Percentiles rank a stretch among this genome's conserved stretches.
These are phyloP conservation scores for Coprinopsis marcescibilis DNA, from an alignment of 768 basidiomycete species.

Conservation along the genomic window DNA sequence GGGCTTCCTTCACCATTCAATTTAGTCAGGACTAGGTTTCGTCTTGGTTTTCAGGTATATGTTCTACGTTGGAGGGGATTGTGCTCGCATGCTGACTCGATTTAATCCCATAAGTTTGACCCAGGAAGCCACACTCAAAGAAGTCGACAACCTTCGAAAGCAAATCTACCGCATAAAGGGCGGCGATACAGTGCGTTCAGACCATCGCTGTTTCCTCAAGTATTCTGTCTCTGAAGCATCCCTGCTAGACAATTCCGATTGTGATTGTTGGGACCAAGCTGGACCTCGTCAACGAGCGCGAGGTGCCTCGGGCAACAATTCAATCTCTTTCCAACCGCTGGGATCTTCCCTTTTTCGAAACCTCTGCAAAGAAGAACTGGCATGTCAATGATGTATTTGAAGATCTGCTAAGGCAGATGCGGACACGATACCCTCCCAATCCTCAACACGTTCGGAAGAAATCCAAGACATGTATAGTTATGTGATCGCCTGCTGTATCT, in stretches of 20 bases:
- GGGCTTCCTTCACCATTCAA: conserved; percentile 9
- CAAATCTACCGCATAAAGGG: conserved; percentile 80
- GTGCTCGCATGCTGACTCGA: neutral
- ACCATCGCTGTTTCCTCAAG: neutral
- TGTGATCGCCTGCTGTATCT: neutral
- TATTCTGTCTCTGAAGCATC: neutral
- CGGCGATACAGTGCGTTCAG: conserved; percentile 50
- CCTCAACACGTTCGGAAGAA: conserved; percentile 25
- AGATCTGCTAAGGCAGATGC: conserved; percentile 72
- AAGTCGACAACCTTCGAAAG: conserved; percentile 74
- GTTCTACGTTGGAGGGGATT: neutral
- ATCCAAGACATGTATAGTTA: conserved; percentile 4
- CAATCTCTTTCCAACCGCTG: conserved; percentile 59
- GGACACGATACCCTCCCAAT: conserved; percentile 52
- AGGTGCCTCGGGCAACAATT: conserved; percentile 62
- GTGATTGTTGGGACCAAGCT: conserved; percentile 84
- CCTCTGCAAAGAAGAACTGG: conserved; percentile 84
- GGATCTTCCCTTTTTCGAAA: conserved; percentile 78
- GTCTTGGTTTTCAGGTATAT: conserved; percentile 74
- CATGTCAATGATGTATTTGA: conserved; percentile 75
- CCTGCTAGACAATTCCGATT: conserved; percentile 58
- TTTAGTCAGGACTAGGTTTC: conserved; percentile 67
- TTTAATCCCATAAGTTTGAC: conserved; percentile 50
- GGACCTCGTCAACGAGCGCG: conserved; percentile 75
- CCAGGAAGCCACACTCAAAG: conserved; percentile 74